These are phyloP conservation scores for Cryptosporidium xiaoi DNA, from an alignment of 169 alveolate species.

Conservation along the genomic window DNA sequence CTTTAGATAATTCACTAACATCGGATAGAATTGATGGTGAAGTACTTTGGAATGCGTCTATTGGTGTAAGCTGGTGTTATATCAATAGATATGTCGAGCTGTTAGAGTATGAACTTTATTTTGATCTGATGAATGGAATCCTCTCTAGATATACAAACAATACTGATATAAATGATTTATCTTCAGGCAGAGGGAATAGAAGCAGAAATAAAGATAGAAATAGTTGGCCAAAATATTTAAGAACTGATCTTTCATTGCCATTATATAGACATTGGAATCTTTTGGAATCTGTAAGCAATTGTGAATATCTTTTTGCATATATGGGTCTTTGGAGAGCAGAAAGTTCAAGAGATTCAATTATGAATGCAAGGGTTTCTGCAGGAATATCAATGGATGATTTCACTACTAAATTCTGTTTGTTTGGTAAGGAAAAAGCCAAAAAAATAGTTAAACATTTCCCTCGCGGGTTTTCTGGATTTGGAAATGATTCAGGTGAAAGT, in stretches of 20 bases:
- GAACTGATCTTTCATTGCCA: slow-evolving; percentile 52
- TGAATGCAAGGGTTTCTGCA: slow-evolving; percentile 52
- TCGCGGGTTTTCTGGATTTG: slow-evolving; percentile 47
- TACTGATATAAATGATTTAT: background rate
- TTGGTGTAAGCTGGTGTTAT: slow-evolving; percentile 63
- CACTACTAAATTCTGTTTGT: slow-evolving; percentile 43
- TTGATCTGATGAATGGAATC: slow-evolving; percentile 41
- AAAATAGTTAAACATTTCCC: slow-evolving; percentile 30
- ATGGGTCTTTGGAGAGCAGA: slow-evolving; percentile 61
- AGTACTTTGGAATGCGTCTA: slow-evolving; percentile 48
- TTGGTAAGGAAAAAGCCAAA: slow-evolving; percentile 28
- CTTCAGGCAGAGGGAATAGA: background rate
- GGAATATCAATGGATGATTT: slow-evolving; percentile 60
- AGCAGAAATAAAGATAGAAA: slow-evolving; percentile 10
- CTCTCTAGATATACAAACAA: slow-evolving; percentile 40
- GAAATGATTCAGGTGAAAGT: slow-evolving; percentile 3
- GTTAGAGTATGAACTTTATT: slow-evolving; percentile 38
- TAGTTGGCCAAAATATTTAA: slow-evolving; percentile 66
- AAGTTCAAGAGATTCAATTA: slow-evolving; percentile 27
- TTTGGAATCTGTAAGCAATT: slow-evolving; percentile 26
- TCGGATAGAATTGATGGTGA: slow-evolving; percentile 65
- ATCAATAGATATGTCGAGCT: slow-evolving; percentile 55
- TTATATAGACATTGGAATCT: slow-evolving; percentile 71
- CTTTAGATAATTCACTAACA: slow-evolving; percentile 57
- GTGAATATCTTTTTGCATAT: slow-evolving; percentile 28